Percentiles rank a stretch among this genome's conserved stretches.
phyloP scores from a whole-genome alignment of 2,329 filamentous ascomycete species.

The Aspergillus tubingensis region DNA sequence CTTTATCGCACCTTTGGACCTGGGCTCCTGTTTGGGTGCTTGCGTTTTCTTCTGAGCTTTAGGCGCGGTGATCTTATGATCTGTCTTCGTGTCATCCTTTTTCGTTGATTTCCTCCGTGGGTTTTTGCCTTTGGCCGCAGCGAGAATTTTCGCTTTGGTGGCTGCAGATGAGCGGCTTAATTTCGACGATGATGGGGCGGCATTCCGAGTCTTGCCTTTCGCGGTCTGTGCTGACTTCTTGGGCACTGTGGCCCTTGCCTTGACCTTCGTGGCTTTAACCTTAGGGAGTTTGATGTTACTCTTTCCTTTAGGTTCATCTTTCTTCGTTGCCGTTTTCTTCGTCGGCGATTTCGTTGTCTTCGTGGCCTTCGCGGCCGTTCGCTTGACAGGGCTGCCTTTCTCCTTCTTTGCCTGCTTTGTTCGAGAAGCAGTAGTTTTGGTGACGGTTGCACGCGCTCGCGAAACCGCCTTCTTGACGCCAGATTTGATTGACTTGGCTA shows the following conservation, averaged over 20 bases:
- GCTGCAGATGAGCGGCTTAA: slow-evolving; percentile 32
- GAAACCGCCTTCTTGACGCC: slow-evolving; percentile 35
- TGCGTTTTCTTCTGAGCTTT: neutral
- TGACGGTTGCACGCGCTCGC: slow-evolving; percentile 24
- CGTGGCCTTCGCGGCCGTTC: slow-evolving; percentile 17
- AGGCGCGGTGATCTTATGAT: slow-evolving; percentile 7
- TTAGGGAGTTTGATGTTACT: slow-evolving; percentile 32
- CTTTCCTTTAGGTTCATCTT: slow-evolving; percentile 18
- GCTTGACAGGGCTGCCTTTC: slow-evolving; percentile 17
- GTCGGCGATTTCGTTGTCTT: slow-evolving; percentile 15
- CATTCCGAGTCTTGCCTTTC: slow-evolving; percentile 18
- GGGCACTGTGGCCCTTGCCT: slow-evolving; percentile 28
- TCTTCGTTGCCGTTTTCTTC: slow-evolving; percentile 17
- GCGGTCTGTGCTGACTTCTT: slow-evolving; percentile 17
- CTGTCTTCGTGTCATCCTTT: slow-evolving; percentile 13
- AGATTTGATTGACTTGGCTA: slow-evolving; percentile 34
- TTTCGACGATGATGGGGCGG: slow-evolving; percentile 12
- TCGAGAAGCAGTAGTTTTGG: slow-evolving; percentile 22
- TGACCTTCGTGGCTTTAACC: slow-evolving; percentile 30
- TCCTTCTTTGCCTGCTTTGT: slow-evolving; percentile 22
- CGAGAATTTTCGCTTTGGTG: slow-evolving; percentile 33
- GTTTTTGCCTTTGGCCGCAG: slow-evolving; percentile 25
- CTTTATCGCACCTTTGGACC: neutral
- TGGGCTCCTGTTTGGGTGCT: slow-evolving; percentile 5
- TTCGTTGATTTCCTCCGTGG: slow-evolving; percentile 18